Evolutionary conservation across 108 stramenopile genomes (phyloP), one percentile per base, ranked within the genome.

Genomic region (Skeletonema tropicum): DNA sequence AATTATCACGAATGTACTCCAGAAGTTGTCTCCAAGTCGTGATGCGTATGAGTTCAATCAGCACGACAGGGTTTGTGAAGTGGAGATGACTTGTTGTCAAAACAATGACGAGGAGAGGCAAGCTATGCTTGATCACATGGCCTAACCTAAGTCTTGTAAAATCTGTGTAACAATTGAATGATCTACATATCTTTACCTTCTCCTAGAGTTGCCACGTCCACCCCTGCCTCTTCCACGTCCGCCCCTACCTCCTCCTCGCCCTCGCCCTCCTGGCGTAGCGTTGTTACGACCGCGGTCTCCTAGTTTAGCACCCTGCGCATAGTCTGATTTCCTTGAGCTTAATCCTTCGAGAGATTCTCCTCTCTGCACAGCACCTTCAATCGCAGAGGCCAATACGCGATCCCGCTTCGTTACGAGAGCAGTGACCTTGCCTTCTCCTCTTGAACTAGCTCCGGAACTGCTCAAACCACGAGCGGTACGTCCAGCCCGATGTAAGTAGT

Each of bases 401-500:
- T 96, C 96, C 26, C 93, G 77, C 68, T 94, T 96, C 19, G 91
- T 79, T 5, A 96, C 90, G 48, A 96, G 74, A 6, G 96, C 96
- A 21, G 96, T 94, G 4, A 96, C 93, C 55, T 79, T 83, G 8
- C 95, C 95, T 31, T 80, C 77, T 25, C 92, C 92, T 70, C 67
- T 41, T n/a, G 57, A 7, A 26, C 26, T 39, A 23, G 49, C 48
- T 31, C 69, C 57, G 6, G 41, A 48, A 12, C 69, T 33, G 26
- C 70, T 74, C 35, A 88, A 64, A 31, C 90, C 94, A 32, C 96
- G 87, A 13, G 96, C 94, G 2, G 97, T 97, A 5, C 97, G 83
- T 38, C 97, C 97, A 8, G 96, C 97, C 25, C 97, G 86, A 63
- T 96, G 87, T 33, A 98, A 71, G 70, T 97, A 98, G 73, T 98